Base-by-base conservation (phyloP, 2,329 filamentous ascomycete species). In the Graphiopsis chlorocephala region DNA sequence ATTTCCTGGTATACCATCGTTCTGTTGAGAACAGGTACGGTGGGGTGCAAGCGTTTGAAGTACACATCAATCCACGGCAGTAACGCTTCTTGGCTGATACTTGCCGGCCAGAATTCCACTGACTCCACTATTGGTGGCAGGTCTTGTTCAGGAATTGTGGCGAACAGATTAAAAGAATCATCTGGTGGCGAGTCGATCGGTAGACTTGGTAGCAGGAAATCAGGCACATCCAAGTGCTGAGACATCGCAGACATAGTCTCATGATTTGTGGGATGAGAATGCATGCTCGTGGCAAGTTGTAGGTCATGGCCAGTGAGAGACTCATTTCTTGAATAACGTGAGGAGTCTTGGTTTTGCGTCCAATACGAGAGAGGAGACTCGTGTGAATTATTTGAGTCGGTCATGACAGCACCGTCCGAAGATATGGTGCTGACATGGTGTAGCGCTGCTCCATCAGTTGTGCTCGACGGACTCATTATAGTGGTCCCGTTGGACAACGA, bases 11-110 rank as follows among this genome's bases (percentile, higher is more conserved):
- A 80, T n/a, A 81, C 66, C 11, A 74, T 75, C 0, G 77, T 77
- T 1, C 78, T 73, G 66, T 76, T 79, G 4, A 81, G 64, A 2
- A 81, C 75, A 2, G 79, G 79, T 35, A 80, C 69, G 0, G 78
- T 81, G 4, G 78, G 77, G 64, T 81, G 78, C 45, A 81, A 65
- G 20, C 79, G 77, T 59, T 80, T 78, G 65, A 81, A 81, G 64
- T 79, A 80, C 3, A 80, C 78, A 50, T 80, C 78, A 20, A 81
- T 74, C 72, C 72, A 74, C 0, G 70, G 71, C 14, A 74, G 63
- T 26, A 81, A 74, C 25, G 77, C 79, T 1, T 75, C 75, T 64
- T 81, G 78, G 48, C 73, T 74, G 62, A 80, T 79, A 6, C 70
- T 75, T 0, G 72, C 55, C 1, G 78, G 78, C 78, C 78, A 80